Conservation (phyloP, 139 green algal species). For the Micractinium sp. region DNA sequence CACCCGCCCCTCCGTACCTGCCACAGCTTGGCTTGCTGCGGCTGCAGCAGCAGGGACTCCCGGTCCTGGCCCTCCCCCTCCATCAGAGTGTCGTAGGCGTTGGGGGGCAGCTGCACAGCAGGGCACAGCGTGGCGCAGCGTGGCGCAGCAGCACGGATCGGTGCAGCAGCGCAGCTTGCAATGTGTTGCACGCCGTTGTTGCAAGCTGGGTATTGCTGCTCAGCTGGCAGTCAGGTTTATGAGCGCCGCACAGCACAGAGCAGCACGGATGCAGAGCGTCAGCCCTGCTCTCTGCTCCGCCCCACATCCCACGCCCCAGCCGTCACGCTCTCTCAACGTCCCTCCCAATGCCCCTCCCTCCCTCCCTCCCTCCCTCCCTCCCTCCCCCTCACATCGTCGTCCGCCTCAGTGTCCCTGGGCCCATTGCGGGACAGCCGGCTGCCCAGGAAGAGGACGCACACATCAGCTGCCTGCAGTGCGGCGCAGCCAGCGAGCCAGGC, state of each 20-base stretch:
- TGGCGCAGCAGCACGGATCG: background rate
- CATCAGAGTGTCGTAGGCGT: background rate
- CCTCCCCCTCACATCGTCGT: background rate
- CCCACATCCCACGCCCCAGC: background rate
- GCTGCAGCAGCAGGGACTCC: slow-evolving; percentile 1
- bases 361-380: too few species aligned
- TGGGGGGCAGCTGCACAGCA: background rate
- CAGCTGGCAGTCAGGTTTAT: background rate
- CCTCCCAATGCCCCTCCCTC: background rate
- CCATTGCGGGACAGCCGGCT: background rate
- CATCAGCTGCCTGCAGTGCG: background rate
- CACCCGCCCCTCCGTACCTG: background rate
- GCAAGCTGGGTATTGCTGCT: background rate
- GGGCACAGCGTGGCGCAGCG: background rate
- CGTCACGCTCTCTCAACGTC: background rate
- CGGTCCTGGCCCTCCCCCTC: slow-evolving; percentile 4
- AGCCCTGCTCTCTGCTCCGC: background rate
- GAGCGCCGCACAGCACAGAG: too few species aligned
- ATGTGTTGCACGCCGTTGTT: too few species aligned
- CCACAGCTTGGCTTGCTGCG: slow-evolving; percentile 7
- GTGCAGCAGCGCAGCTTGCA: background rate
- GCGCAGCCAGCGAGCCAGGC: background rate
- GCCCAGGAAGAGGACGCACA: slow-evolving; percentile 8
- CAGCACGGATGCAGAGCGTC: background rate
- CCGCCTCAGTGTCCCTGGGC: background rate